These are phyloP conservation scores for Penicillium decumbens DNA, from an alignment of 2,329 filamentous ascomycete genomes.

Conservation along the genomic window DNA sequence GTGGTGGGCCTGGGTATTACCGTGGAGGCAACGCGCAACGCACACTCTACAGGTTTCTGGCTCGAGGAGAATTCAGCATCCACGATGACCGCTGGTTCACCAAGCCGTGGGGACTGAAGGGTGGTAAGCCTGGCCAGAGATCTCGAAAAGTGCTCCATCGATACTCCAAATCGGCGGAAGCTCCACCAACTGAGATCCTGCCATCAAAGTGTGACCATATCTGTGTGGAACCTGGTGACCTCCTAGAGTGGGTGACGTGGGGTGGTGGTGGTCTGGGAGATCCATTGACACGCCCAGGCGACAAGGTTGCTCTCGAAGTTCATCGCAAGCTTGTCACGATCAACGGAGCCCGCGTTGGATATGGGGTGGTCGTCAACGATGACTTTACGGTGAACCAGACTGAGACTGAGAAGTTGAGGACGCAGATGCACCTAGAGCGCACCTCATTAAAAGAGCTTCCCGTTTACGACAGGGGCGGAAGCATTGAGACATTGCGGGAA, in stretches of 20 bases:
- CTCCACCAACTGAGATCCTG: slow-evolving; percentile 33
- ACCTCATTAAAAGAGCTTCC: slow-evolving; percentile 16
- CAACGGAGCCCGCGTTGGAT: slow-evolving; percentile 41
- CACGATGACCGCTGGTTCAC: slow-evolving; percentile 50
- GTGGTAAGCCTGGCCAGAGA: slow-evolving; percentile 43
- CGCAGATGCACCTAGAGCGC: slow-evolving; percentile 28
- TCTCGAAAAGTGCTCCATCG: slow-evolving; percentile 44
- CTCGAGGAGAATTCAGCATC: slow-evolving; percentile 45
- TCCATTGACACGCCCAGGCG: slow-evolving; percentile 42
- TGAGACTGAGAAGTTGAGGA: slow-evolving; percentile 37
- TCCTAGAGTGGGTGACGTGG: slow-evolving; percentile 51
- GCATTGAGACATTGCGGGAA: slow-evolving; percentile 36
- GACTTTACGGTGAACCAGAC: slow-evolving; percentile 36
- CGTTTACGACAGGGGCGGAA: slow-evolving; percentile 45
- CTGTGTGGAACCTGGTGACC: slow-evolving; percentile 44
- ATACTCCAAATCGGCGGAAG: slow-evolving; percentile 35
- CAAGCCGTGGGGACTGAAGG: slow-evolving; percentile 49
- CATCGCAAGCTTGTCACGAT: slow-evolving; percentile 44
- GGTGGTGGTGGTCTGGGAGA: slow-evolving; percentile 49
- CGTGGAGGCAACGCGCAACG: slow-evolving; percentile 49
- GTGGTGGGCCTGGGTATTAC: slow-evolving; percentile 47
- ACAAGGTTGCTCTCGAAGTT: slow-evolving; percentile 46
- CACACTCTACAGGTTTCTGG: slow-evolving; percentile 46
- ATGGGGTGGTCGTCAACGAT: slow-evolving; percentile 44
- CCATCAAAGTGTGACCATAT: slow-evolving; percentile 49